These are phyloP conservation scores for Podospora pseudocomata DNA, from an alignment of 495 filamentous ascomycete genomes.

Conservation along the genomic window DNA sequence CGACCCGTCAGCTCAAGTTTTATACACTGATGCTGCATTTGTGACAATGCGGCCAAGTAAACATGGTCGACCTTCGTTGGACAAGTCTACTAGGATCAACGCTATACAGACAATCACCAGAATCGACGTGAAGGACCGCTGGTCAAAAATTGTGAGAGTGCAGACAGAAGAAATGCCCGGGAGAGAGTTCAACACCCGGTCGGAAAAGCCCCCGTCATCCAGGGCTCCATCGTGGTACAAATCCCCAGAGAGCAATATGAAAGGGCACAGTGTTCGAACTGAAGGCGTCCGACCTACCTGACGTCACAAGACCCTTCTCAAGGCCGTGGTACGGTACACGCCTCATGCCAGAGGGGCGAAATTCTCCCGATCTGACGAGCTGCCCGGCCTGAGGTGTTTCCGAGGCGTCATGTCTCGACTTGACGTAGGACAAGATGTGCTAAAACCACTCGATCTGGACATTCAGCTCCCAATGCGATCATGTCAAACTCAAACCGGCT, in stretches of 20 bases:
- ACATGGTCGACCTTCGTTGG: background rate
- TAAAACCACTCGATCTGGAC: background rate
- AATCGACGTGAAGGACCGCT: too few species aligned
- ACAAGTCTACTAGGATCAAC: background rate
- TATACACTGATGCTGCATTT: background rate
- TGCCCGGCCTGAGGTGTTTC: background rate
- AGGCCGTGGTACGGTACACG: background rate
- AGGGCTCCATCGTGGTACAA: background rate
- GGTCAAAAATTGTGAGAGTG: too few species aligned
- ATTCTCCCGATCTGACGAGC: background rate
- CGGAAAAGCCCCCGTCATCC: background rate
- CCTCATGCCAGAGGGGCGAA: background rate
- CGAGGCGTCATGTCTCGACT: background rate
- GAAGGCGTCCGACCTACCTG: background rate
- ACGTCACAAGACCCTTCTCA: background rate
- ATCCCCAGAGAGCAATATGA: background rate
- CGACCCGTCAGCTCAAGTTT: too few species aligned
- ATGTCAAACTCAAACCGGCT: background rate
- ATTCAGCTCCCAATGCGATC: background rate
- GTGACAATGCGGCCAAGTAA: background rate
- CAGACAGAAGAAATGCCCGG: too few species aligned
- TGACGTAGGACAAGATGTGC: background rate
- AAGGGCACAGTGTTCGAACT: background rate
- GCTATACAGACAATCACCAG: too few species aligned
- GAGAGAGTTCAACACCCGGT: too few species aligned